Conservation (phyloP, 106 monocot species). For the Dioscorea zingiberensis region DNA sequence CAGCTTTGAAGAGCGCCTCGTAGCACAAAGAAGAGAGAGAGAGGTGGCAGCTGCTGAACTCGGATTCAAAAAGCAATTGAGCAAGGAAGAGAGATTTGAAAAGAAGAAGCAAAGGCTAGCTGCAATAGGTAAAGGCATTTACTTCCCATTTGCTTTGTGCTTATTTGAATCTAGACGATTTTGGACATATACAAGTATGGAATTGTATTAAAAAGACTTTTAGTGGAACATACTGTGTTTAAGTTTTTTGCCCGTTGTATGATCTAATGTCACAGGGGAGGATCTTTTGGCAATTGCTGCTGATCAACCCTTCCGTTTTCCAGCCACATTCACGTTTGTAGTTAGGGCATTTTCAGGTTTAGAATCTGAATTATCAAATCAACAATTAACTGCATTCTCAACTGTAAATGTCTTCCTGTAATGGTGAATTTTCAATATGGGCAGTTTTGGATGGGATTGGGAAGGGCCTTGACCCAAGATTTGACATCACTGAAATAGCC, state of each 20-base stretch:
- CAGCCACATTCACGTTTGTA: slow-evolving; percentile 99
- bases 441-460: slow-evolving; percentile 99
- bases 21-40: slow-evolving; percentile 87
- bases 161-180: not conserved
- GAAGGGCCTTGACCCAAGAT: slow-evolving; percentile 95
- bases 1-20: slow-evolving; percentile 96
- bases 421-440: slow-evolving; percentile 2
- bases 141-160: not conserved
- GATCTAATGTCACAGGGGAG: slow-evolving; percentile 58
- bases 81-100: slow-evolving; percentile 76
- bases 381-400: not conserved
- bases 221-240: not conserved
- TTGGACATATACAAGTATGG: not conserved
- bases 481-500: slow-evolving; percentile 99
- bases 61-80: slow-evolving; percentile 90
- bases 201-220: not conserved
- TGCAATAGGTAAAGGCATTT: slow-evolving; percentile 71
- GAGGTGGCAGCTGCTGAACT: slow-evolving; percentile 78
- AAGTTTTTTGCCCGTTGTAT: not conserved
- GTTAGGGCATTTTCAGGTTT: slow-evolving; percentile 99
- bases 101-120: slow-evolving; percentile 97
- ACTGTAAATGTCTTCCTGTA: not conserved
- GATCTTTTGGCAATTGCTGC: slow-evolving; percentile 96
- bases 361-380: not conserved
- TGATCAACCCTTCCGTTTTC: slow-evolving; percentile 99